Conservation (phyloP, 2,329 filamentous ascomycete genomes). For the Tympanopsis confertula region DNA sequence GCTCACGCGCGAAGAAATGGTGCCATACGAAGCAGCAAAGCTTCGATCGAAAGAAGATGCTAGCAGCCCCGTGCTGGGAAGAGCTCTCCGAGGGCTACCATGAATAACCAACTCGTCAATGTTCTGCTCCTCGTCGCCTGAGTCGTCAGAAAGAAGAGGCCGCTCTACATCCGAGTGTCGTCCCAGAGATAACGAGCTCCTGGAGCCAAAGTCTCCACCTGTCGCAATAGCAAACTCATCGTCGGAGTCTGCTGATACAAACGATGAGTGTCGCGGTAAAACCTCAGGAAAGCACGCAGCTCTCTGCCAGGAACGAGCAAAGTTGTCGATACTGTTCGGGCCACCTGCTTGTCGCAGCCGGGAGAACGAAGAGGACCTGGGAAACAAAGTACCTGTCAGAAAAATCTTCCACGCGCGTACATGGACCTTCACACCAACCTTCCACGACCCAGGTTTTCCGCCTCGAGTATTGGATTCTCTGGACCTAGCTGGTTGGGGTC, state of each 20-base stretch:
- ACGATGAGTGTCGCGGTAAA: slow-evolving; percentile 40
- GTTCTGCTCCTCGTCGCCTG: background rate
- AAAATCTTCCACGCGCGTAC: background rate
- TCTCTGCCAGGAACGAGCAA: slow-evolving; percentile 52
- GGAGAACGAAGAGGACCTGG: background rate
- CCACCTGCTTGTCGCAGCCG: slow-evolving; percentile 35
- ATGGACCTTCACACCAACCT: background rate
- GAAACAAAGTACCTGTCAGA: background rate
- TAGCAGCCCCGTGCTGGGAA: slow-evolving; percentile 19
- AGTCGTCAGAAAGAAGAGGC: background rate
- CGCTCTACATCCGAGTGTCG: background rate
- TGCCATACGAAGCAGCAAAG: slow-evolving; percentile 47
- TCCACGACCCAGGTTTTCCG: background rate
- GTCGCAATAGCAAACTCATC: background rate
- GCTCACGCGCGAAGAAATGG: slow-evolving; percentile 41
- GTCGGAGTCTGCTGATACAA: slow-evolving; percentile 24
- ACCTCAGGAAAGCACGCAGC: slow-evolving; percentile 52
- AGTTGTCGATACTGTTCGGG: slow-evolving; percentile 53
- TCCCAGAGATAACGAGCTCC: background rate
- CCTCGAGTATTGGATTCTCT: background rate
- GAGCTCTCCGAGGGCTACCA: slow-evolving; percentile 7
- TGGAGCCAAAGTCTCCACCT: background rate
- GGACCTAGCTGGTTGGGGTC: background rate
- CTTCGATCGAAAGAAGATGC: slow-evolving; percentile 39
- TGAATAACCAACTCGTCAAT: background rate